phyloP scores from a whole-genome alignment of 2,329 filamentous ascomycete genomes.

The Pyricularia pennisetigena region DNA sequence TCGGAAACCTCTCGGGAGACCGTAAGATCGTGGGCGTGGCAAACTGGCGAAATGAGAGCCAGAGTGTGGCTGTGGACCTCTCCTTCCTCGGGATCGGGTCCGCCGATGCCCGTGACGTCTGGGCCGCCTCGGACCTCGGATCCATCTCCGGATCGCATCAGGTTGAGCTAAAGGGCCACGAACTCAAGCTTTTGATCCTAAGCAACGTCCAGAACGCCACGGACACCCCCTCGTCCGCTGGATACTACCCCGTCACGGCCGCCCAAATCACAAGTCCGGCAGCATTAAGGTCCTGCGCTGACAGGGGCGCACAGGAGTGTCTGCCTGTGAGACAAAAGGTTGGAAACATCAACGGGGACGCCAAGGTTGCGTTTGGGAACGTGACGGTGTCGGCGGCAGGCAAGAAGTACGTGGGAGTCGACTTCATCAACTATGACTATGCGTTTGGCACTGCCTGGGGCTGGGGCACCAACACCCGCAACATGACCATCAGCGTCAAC shows the following conservation, averaged over 20 bases:
- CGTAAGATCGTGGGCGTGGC: constrained; percentile 34
- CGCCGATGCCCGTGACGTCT: constrained; percentile 28
- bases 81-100: constrained; percentile 26
- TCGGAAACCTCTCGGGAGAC: constrained; percentile 31
- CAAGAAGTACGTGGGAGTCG: constrained; percentile 31
- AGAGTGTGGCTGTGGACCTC: constrained; percentile 31
- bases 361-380: constrained; percentile 22
- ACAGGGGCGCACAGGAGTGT: constrained; percentile 22
- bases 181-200: constrained; percentile 28
- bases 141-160: constrained; percentile 20
- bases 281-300: constrained; percentile 21
- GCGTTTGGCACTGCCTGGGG: constrained; percentile 29
- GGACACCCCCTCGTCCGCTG: constrained; percentile 12
- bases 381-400: constrained; percentile 20
- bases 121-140: constrained; percentile 24
- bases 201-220: constrained; percentile 19
- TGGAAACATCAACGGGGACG: constrained; percentile 20
- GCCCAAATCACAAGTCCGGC: constrained; percentile 27
- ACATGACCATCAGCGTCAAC: constrained; percentile 39
- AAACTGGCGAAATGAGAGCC: constrained; percentile 37
- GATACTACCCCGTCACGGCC: constrained; percentile 28
- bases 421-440: constrained; percentile 44
- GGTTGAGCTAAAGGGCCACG: constrained; percentile 24
- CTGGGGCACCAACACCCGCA: constrained; percentile 35
- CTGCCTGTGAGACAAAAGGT: constrained; percentile 32